Base-by-base conservation (phyloP, 768 basidiomycete species). In the Tulasnella calospora region DNA sequence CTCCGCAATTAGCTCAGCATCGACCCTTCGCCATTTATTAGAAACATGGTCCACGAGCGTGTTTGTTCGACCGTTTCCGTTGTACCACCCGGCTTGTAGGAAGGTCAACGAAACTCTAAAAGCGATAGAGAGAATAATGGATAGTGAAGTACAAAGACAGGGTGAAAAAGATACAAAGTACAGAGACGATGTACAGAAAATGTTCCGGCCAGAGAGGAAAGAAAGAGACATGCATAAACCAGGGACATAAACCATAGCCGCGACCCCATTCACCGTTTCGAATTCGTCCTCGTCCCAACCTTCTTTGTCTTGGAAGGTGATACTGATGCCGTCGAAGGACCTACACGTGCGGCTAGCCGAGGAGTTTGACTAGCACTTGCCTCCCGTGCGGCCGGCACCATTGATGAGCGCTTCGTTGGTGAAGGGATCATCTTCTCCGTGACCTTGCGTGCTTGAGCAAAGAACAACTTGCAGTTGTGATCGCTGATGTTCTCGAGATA, bases 401-500 rank as follows among this genome's bases (percentile, higher is more conserved):
- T 41, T 8, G 75, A 76, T 17, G 57, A 19, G 15, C 47, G 46
- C 67, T 76, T 76, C 40, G 40, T 57, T 0, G 77, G 77, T 23
- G 77, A 78, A 27, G 69, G 77, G 44, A 78, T 47, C 77, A 78
- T 71, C 71, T 40, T 78, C 47, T 78, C 80, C 0, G 85, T 82
- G 41, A 89, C 81, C 82, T 89, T 87, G 38, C 92, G 88, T 0
- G 94, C 94, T 85, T 98, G 97, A 0, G 95, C 92, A 85, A 98
- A 99, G 86, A 97, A 98, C 10, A 99, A 84, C 81, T 89, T 90
- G 30, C 92, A 94, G 72, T 92, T 91, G 46, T 93, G 90, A 71
- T 92, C 88, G 27, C 88, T 89, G 30, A 98, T 91, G 85, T 98
- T 99, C 82, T 93, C 89, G 82, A 99, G 94, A 79, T 90, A 90